These are phyloP conservation scores for Monosporascus sp. DNA, from an alignment of 2,329 filamentous ascomycete species.

Conservation along the genomic window DNA sequence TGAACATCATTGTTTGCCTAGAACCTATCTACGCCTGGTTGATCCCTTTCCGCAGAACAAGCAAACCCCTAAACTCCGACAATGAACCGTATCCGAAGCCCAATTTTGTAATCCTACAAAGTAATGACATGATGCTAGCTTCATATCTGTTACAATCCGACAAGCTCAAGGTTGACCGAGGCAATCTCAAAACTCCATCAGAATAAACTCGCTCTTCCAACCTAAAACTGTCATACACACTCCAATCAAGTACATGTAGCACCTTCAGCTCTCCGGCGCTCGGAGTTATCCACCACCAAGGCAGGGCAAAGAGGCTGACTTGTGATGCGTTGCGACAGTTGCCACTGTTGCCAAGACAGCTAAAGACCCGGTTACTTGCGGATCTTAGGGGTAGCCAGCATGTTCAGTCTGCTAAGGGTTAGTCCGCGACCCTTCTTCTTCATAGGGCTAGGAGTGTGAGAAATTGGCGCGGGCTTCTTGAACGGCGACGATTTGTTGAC, in stretches of 20 bases:
- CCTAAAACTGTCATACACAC: neutral
- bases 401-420: slow-evolving; percentile 55
- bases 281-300: neutral
- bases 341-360: neutral
- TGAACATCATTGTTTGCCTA: neutral
- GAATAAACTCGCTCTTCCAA: neutral
- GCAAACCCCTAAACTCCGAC: neutral
- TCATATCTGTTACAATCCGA: neutral
- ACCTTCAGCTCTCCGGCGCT: neutral
- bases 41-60: neutral
- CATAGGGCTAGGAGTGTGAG: slow-evolving; percentile 37
- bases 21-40: neutral
- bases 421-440: slow-evolving; percentile 48
- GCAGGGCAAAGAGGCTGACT: neutral
- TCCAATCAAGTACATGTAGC: neutral
- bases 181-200: neutral
- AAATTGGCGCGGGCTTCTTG: slow-evolving; percentile 21
- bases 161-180: neutral
- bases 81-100: neutral
- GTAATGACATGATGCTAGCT: neutral
- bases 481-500: slow-evolving; percentile 30
- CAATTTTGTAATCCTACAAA: neutral
- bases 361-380: slow-evolving; percentile 35
- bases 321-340: neutral
- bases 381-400: slow-evolving; percentile 57